phyloP scores from a whole-genome alignment of 2,329 filamentous ascomycete genomes.

The Aspergillus quadrilineatus region DNA sequence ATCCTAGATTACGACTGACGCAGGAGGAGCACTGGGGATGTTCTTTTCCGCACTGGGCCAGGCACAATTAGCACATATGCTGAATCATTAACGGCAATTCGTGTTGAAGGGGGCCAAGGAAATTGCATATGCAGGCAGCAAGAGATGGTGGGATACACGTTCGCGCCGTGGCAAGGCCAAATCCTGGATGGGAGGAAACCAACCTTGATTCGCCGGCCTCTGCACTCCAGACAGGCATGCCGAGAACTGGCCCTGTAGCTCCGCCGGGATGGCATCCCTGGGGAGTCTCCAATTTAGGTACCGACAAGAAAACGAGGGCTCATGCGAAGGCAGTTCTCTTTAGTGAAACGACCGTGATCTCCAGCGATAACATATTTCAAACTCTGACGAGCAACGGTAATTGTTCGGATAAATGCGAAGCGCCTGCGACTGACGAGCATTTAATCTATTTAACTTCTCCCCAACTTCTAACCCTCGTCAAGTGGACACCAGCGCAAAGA shows the following conservation, averaged over 20 bases:
- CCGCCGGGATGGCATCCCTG: conserved; percentile 21
- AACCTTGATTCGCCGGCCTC: conserved; percentile 24
- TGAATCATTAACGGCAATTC: not conserved
- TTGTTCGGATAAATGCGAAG: not conserved
- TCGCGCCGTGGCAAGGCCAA: not conserved
- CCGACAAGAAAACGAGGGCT: not conserved
- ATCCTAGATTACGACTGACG: conserved; percentile 16
- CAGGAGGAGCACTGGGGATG: conserved; percentile 20
- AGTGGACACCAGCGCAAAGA: conserved; percentile 12
- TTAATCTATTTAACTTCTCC: conserved; percentile 20
- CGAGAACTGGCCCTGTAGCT: conserved; percentile 17
- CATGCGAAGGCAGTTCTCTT: conserved; percentile 2
- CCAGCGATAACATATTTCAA: conserved; percentile 2
- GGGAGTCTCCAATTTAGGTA: not conserved
- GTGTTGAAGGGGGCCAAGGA: not conserved
- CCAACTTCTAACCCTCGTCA: conserved; percentile 4
- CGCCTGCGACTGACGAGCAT: conserved; percentile 9
- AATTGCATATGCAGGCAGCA: not conserved
- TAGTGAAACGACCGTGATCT: not conserved
- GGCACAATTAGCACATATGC: conserved; percentile 14
- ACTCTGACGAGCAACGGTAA: not conserved
- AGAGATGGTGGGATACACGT: not conserved
- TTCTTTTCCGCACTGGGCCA: conserved; percentile 18
- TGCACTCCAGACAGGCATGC: conserved; percentile 23
- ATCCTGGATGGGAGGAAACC: conserved; percentile 3